Percentiles rank a stretch among this genome's conserved stretches.
These are phyloP conservation scores for Phytopythium cucurbitacearum DNA, from an alignment of 352 stramenopile genomes.

Conservation along the genomic window DNA sequence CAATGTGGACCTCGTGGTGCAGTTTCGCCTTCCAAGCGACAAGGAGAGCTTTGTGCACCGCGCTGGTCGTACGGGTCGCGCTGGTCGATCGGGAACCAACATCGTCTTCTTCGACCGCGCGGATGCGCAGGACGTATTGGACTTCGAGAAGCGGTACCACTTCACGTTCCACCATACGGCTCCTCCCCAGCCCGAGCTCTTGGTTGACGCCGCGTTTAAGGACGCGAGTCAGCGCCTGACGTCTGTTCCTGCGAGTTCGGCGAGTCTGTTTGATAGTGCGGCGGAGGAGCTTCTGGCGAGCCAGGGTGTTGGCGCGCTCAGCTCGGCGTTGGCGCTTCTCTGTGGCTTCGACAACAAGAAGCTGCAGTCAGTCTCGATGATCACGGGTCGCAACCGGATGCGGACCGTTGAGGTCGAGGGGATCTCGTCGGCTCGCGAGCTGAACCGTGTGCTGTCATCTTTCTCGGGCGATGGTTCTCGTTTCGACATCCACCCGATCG, in stretches of 20 bases:
- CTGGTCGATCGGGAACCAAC: constrained; percentile 75
- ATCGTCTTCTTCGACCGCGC: constrained; percentile 84
- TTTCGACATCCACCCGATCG: constrained; percentile 49
- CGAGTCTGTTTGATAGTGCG: constrained; percentile 54
- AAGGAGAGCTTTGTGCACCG: constrained; percentile 95
- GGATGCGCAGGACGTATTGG: constrained; percentile 58
- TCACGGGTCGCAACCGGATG: constrained; percentile 57
- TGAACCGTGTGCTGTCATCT: constrained; percentile 34
- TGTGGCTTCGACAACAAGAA: constrained; percentile 76
- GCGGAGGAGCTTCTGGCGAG: constrained; percentile 50
- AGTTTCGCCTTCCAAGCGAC: constrained; percentile 92
- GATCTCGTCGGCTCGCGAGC: constrained; percentile 34
- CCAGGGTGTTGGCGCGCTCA: constrained; percentile 50
- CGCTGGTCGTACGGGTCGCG: constrained; percentile 86
- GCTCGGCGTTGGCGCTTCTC: constrained; percentile 62
- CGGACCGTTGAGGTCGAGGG: constrained; percentile 66
- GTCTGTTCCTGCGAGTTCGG: constrained; percentile 36
- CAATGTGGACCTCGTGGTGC: constrained; percentile 90
- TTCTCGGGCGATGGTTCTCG: constrained; percentile 36
- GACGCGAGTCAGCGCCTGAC: constrained; percentile 53
- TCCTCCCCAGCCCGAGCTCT: constrained; percentile 48
- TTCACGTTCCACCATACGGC: constrained; percentile 63
- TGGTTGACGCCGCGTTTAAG: constrained; percentile 48
- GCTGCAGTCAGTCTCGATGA: constrained; percentile 64
- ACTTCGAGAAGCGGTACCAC: constrained; percentile 78